These are phyloP conservation scores for Rhinocladiella similis DNA, from an alignment of 2,329 filamentous ascomycete genomes.

Conservation along the genomic window DNA sequence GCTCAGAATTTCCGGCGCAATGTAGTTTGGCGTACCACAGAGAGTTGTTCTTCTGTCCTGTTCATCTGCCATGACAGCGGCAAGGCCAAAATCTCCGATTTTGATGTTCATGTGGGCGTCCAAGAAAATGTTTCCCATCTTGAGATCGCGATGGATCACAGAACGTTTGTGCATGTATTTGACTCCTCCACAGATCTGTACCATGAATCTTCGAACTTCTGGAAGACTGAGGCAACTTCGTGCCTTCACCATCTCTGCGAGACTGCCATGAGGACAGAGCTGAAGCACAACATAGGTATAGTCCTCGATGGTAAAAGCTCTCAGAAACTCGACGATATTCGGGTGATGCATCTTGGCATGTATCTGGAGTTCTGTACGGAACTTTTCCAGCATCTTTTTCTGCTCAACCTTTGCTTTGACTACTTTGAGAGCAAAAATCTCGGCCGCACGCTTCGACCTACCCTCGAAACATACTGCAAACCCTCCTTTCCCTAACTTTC, in stretches of 20 bases:
- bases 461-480: slow-evolving; percentile 55
- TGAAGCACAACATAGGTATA: slow-evolving; percentile 94
- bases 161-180: slow-evolving; percentile 97
- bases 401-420: slow-evolving; percentile 51
- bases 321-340: slow-evolving; percentile 93
- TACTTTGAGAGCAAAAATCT: slow-evolving; percentile 52
- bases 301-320: slow-evolving; percentile 85
- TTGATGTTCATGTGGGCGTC: slow-evolving; percentile 96
- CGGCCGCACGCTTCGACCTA: slow-evolving; percentile 42
- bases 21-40: slow-evolving; percentile 97
- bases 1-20: slow-evolving; percentile 92
- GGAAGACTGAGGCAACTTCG: slow-evolving; percentile 88
- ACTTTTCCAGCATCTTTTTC: slow-evolving; percentile 59
- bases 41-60: slow-evolving; percentile 93
- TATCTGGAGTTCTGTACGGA: slow-evolving; percentile 85
- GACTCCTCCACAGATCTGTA: slow-evolving; percentile 94
- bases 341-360: slow-evolving; percentile 97
- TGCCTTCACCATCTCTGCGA: slow-evolving; percentile 97
- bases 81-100: slow-evolving; percentile 94
- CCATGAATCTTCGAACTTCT: slow-evolving; percentile 88
- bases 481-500: slow-evolving; percentile 50
- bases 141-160: slow-evolving; percentile 94
- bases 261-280: slow-evolving; percentile 89
- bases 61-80: slow-evolving; percentile 85
- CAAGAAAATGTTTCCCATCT: slow-evolving; percentile 97